phyloP scores from a whole-genome alignment of 2,329 filamentous ascomycete genomes.

The Cladophialophora immunda region DNA sequence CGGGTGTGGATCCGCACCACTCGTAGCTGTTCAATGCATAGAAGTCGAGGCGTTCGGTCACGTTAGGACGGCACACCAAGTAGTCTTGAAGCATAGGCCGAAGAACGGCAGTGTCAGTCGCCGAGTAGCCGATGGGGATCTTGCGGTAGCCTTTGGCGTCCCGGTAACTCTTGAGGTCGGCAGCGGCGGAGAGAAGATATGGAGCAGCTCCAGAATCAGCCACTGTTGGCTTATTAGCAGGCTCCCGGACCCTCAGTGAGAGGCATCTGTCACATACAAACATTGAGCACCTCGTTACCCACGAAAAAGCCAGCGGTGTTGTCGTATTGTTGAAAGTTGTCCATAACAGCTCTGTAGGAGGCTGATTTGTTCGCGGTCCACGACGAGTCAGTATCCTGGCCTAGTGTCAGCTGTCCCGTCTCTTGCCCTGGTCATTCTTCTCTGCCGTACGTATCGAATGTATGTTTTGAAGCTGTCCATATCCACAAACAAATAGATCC shows the following conservation, averaged over 20 bases:
- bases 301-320: conserved; percentile 87
- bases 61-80: conserved; percentile 77
- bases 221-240: conserved; percentile 42
- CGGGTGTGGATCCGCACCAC: conserved; percentile 69
- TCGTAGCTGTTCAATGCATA: conserved; percentile 87
- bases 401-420: conserved; percentile 10
- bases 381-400: conserved; percentile 62
- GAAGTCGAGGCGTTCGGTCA: conserved; percentile 76
- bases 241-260: neutral
- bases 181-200: conserved; percentile 81
- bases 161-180: conserved; percentile 84
- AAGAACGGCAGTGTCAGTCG: conserved; percentile 79
- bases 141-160: conserved; percentile 77
- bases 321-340: conserved; percentile 78
- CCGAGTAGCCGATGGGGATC: conserved; percentile 87
- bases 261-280: conserved; percentile 42
- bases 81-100: conserved; percentile 75
- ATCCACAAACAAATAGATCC: conserved; percentile 86
- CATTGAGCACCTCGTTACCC: conserved; percentile 84
- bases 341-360: conserved; percentile 75
- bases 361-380: conserved; percentile 79
- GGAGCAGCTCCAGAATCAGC: conserved; percentile 73
- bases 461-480: conserved; percentile 65
- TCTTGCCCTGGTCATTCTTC: conserved; percentile 6
- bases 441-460: conserved; percentile 50